Base-by-base conservation (phyloP, 176 grass and related monocot species). In the Carex kokanica region DNA sequence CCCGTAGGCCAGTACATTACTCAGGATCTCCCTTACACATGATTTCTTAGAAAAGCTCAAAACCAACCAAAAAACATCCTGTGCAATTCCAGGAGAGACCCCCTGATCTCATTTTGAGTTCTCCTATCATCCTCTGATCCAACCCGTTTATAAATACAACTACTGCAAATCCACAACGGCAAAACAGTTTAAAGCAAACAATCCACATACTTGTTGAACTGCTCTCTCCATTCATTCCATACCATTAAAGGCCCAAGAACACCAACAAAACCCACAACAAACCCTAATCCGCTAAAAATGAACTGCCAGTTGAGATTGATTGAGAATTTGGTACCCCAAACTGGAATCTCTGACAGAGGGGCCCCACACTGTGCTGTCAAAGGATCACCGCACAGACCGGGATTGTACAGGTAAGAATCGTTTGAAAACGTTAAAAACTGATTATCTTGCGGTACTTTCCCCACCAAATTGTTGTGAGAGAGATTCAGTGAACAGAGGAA, bases 371-470 rank as follows among this genome's bases (percentile, higher is more conserved):
- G 41, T 17, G 41, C 74, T 16, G 61, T 25, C 17, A 88, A 60
- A 64, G 86, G 89, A 2, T 0, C 0, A 45, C 86, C 86, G 16
- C 89, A 91, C 15, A 91, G 66, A 21, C 66, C 32, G n/a, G 77
- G 15, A 41, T 91, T 88, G 31, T 87, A 83, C 8, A 88, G 24
- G 31, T 57, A 91, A 0, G 79, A 88, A 16, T 24, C 2, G 70
- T 83, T 54, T 36, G 17, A 12, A 68, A 91, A 91, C 21, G 89
- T 91, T n/a, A 0, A 18, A 60, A 91, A 88, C 64, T 91, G 89
- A 7, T 1, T 5, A 2, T 0, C 20, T 3, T 88, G 49, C 6
- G 89, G 89, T 69, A 88, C 81, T 49, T 1, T 47, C 52, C 89
- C 86, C 1, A 20, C 12, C 36, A 91, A 79, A 65, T 88, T 78